phyloP scores from a whole-genome alignment of 345 rosid genomes.

The Hibiscus mutabilis region DNA sequence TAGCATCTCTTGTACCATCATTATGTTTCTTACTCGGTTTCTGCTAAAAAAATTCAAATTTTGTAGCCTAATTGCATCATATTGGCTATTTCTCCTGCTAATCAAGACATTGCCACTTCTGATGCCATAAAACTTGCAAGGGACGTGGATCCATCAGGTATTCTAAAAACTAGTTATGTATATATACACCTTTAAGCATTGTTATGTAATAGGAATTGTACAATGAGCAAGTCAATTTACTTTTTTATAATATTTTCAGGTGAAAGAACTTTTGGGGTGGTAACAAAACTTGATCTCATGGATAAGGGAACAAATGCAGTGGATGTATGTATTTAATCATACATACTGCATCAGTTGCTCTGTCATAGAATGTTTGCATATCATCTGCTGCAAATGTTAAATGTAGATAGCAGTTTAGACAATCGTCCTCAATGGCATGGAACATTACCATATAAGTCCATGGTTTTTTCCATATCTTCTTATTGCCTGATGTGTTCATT shows the following conservation, averaged over 20 bases:
- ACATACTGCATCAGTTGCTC: slow-evolving; percentile 8
- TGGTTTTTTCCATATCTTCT: not conserved
- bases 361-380: slow-evolving; percentile 9
- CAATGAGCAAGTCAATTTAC: slow-evolving; percentile 1
- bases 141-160: slow-evolving; percentile 99
- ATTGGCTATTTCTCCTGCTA: slow-evolving; percentile 97
- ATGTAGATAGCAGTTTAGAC: not conserved
- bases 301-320: slow-evolving; percentile 95
- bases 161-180: slow-evolving; percentile 12
- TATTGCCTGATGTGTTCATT: not conserved
- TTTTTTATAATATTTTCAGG: slow-evolving; percentile 37
- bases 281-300: slow-evolving; percentile 98
- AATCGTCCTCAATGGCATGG: not conserved
- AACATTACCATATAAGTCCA: not conserved
- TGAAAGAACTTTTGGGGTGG: slow-evolving; percentile 96
- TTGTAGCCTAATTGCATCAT: slow-evolving; percentile 94
- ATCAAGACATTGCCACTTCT: slow-evolving; percentile 99
- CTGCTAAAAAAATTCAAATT: slow-evolving; percentile 13
- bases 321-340: slow-evolving; percentile 46
- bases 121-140: slow-evolving; percentile 98
- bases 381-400: not conserved
- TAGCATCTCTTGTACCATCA: not conserved
- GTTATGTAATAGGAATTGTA: not conserved
- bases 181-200: not conserved
- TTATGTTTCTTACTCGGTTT: slow-evolving; percentile 6